Conservation (phyloP, 2,329 filamentous ascomycete species). For the Remersonia thermophila region DNA sequence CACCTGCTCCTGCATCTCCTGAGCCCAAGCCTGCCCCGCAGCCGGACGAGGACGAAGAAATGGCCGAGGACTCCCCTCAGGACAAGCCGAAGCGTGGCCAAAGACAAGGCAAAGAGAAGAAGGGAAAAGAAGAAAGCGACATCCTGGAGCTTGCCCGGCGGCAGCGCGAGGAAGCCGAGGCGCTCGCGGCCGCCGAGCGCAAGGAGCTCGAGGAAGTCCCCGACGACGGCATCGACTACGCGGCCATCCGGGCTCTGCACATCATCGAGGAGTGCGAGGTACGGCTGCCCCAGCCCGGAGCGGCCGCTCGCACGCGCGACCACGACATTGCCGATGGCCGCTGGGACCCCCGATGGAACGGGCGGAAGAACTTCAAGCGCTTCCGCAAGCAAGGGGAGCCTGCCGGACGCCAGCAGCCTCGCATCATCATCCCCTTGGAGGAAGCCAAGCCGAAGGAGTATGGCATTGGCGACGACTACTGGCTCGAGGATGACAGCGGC, state of each 20-base stretch:
- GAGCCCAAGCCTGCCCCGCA: slow-evolving; percentile 16
- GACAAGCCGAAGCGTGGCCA: slow-evolving; percentile 17
- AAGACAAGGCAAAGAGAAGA: slow-evolving; percentile 35
- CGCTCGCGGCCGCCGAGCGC: slow-evolving; percentile 41
- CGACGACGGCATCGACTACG: slow-evolving; percentile 56
- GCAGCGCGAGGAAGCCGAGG: slow-evolving; percentile 53
- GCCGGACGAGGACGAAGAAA: slow-evolving; percentile 16
- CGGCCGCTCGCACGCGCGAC: slow-evolving; percentile 22
- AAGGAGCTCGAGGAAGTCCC: slow-evolving; percentile 39
- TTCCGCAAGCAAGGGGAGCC: slow-evolving; percentile 52
- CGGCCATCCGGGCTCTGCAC: slow-evolving; percentile 59
- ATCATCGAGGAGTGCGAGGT: slow-evolving; percentile 69
- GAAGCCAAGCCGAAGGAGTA: slow-evolving; percentile 60
- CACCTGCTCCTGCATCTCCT: slow-evolving; percentile 27
- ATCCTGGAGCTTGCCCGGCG: slow-evolving; percentile 54
- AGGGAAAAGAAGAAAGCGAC: slow-evolving; percentile 51
- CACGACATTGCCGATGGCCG: slow-evolving; percentile 41
- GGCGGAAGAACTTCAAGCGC: slow-evolving; percentile 88
- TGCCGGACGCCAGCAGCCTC: slow-evolving; percentile 29
- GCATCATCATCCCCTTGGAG: slow-evolving; percentile 57
- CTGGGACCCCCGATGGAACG: slow-evolving; percentile 88
- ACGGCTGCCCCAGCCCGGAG: slow-evolving; percentile 19
- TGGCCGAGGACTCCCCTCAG: slow-evolving; percentile 11
- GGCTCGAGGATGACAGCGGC: slow-evolving; percentile 42
- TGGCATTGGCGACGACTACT: slow-evolving; percentile 66